Base-by-base conservation (phyloP, 2,329 filamentous ascomycete genomes). In the Aspergillus ochraceoroseus region DNA sequence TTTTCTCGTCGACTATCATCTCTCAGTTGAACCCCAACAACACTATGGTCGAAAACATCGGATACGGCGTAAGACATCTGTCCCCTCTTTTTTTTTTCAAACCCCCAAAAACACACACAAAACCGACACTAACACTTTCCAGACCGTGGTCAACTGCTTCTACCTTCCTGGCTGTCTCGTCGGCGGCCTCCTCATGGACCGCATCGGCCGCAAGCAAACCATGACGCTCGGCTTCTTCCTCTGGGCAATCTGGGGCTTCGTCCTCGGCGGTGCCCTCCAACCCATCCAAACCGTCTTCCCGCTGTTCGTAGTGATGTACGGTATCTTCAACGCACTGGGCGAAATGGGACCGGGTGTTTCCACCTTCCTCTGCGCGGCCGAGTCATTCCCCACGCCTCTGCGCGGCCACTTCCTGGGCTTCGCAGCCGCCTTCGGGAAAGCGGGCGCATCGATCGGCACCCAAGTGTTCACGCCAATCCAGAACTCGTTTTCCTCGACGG, bases 391-490 rank as follows among this genome's bases (percentile, higher is more conserved):
- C 0, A 75, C 73, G 0, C 67, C 69, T 0, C 62, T 76, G 2
- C 63, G 72, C 1, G 72, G 71, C 0, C 71, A 74, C 36, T 72
- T 70, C 54, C 63, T 74, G 42, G 72, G 72, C 1, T 61, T 75
- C 34, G 65, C 70, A 0, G 62, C 70, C 0, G 72, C 71, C 0
- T 66, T 67, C 12, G 70, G 68, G 8, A 76, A 75, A 42, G 70
- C 70, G 1, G 72, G 73, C 0, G 70, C 71, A 0, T 70, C 71
- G 0, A 69, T 75, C 12, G 72, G 72, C 1, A 75, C 71, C 0
- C 61, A 73, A 40, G 70, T 72, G 2, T 77, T 76, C 41, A 72
- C 65, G 0, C 69, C 72, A 0, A 76, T 77, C 30, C 66, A 73
- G 20, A 63, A 68, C 36, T 64, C 65, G 1, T 73, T 62, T 17